These are phyloP conservation scores for Thinopyrum elongatum DNA, from an alignment of 176 grass and related monocot genomes.

Conservation along the genomic window DNA sequence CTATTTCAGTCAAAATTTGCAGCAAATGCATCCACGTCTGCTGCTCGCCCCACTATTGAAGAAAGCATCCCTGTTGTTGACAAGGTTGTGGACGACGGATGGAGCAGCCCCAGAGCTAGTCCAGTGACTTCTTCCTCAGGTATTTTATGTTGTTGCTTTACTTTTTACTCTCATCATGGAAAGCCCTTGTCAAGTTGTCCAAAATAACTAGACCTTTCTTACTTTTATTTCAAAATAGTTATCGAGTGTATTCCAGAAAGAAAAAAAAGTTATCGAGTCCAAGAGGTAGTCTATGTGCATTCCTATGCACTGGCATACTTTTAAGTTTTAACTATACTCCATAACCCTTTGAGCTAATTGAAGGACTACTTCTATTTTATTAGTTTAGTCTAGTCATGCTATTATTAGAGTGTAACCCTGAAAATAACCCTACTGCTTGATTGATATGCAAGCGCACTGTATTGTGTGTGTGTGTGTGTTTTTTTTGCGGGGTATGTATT, in stretches of 20 bases:
- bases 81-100: conserved; percentile 87
- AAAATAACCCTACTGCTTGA: neutral
- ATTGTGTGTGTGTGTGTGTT: too few species aligned
- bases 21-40: conserved; percentile 33
- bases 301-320: neutral
- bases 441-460: neutral
- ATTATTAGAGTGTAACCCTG: neutral
- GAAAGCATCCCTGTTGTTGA: conserved; percentile 79
- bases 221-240: neutral
- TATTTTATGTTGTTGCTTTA: conserved; percentile 13
- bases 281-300: neutral
- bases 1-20: conserved; percentile 57
- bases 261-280: neutral
- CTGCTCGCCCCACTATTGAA: conserved; percentile 42
- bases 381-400: neutral
- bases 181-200: neutral
- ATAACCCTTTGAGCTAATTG: neutral
- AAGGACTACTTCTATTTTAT: neutral
- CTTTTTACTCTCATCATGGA: neutral
- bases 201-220: conserved; percentile 8
- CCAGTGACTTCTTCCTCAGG: conserved; percentile 32
- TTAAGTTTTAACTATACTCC: neutral
- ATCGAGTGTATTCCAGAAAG: neutral
- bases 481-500: too few species aligned
- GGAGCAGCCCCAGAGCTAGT: conserved; percentile 52